Conservation (phyloP, 2,329 filamentous ascomycete genomes). For the Aureobasidium sp. region DNA sequence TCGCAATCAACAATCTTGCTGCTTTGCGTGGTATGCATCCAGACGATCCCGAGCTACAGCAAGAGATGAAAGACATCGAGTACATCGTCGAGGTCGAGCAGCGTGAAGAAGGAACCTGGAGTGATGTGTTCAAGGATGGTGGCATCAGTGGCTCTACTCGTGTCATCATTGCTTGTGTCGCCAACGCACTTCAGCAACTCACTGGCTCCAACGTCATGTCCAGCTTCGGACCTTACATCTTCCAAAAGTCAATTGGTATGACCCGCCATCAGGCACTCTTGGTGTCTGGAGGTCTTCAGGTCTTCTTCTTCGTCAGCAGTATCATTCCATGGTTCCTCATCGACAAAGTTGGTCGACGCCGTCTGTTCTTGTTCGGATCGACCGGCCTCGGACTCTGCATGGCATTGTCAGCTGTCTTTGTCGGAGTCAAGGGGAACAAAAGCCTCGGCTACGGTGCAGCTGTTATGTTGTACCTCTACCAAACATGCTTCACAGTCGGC, state of each 20-base stretch:
- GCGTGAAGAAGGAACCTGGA: constrained; percentile 33
- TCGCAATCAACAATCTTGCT: constrained; percentile 41
- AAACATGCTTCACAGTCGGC: constrained; percentile 29
- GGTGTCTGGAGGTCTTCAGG: constrained; percentile 23
- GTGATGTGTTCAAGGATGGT: constrained; percentile 29
- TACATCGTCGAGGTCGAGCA: constrained; percentile 19
- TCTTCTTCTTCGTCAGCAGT: constrained; percentile 27
- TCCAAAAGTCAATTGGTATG: constrained; percentile 19
- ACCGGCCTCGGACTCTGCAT: constrained; percentile 22
- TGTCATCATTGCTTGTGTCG: neutral
- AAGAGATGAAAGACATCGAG: constrained; percentile 45
- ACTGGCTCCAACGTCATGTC: constrained; percentile 26
- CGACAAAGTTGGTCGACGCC: constrained; percentile 26
- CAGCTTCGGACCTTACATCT: constrained; percentile 20
- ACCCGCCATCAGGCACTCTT: constrained; percentile 17
- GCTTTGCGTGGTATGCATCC: constrained; percentile 41
- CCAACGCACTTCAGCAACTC: constrained; percentile 18
- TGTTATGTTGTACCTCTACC: constrained; percentile 32
- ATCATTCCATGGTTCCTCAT: constrained; percentile 25
- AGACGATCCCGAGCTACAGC: constrained; percentile 28
- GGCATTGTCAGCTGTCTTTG: constrained; percentile 19
- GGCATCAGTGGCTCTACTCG: constrained; percentile 29
- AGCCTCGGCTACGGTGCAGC: constrained; percentile 27
- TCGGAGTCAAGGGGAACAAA: constrained; percentile 15
- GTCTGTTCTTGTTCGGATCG: constrained; percentile 24